Evolutionary conservation across 371 early-diverging fungal species (phyloP).

Genomic region (Apophysomyces sp.): DNA sequence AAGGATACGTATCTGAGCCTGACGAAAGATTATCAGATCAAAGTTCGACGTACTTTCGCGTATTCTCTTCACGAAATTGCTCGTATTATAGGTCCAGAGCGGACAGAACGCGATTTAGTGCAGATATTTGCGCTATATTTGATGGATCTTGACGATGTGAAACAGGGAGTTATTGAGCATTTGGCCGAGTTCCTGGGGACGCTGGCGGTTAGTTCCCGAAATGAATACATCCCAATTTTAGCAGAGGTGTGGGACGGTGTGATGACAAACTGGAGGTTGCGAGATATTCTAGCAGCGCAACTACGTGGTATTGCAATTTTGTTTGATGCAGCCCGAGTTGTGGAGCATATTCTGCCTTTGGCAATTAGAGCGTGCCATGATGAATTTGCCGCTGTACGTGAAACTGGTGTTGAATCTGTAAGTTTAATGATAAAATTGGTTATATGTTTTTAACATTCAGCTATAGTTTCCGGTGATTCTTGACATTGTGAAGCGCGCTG

Average conservation of each 20-base stretch:
- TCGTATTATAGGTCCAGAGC: conserved; percentile 56
- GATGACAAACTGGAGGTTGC: conserved; percentile 56
- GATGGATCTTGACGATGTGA: conserved; percentile 61
- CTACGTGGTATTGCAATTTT: conserved; percentile 48
- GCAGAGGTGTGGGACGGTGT: conserved; percentile 60
- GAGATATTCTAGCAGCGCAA: conserved; percentile 57
- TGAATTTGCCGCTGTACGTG: conserved; percentile 55
- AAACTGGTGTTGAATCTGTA: conserved; percentile 54
- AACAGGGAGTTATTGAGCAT: conserved; percentile 61
- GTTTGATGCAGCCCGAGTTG: conserved; percentile 51
- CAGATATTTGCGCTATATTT: conserved; percentile 61
- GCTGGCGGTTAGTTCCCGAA: conserved; percentile 49
- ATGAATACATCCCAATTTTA: conserved; percentile 53
- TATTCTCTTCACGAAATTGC: conserved; percentile 64
- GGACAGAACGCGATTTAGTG: conserved; percentile 58
- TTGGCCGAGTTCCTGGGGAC: conserved; percentile 57
- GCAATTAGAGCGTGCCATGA: conserved; percentile 58
- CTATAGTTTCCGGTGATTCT: conserved; percentile 46
- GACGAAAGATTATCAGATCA: conserved; percentile 57
- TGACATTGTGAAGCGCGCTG: conserved; percentile 46
- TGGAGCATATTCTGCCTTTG: conserved; percentile 53
- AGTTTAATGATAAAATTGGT: conserved; percentile 1
- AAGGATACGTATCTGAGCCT: conserved; percentile 50
- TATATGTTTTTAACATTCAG: not conserved
- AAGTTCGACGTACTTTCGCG: conserved; percentile 60